Evolutionary conservation across 2,329 filamentous ascomycete genomes (phyloP).

Genomic region (Cercospora nicotianae): DNA sequence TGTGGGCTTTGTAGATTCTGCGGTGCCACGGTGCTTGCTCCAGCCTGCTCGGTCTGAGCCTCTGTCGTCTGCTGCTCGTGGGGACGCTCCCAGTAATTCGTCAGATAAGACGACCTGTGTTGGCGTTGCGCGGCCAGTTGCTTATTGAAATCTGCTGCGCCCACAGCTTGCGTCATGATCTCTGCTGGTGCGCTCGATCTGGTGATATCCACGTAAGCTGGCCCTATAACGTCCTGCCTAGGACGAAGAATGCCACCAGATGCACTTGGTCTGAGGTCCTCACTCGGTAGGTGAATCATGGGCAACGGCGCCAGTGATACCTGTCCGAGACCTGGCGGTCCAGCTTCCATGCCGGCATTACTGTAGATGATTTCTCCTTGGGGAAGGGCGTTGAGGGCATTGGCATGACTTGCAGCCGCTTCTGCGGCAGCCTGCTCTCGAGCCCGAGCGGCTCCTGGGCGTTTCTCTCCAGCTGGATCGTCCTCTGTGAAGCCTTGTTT

Average conservation of each 20-base stretch:
- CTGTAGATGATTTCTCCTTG: constrained; percentile 89
- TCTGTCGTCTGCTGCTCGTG: constrained; percentile 68
- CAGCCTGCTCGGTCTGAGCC: constrained; percentile 41
- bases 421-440: constrained; percentile 77
- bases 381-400: constrained; percentile 60
- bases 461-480: constrained; percentile 91
- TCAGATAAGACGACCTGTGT: constrained; percentile 75
- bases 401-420: constrained; percentile 58
- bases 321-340: constrained; percentile 58
- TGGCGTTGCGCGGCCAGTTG: constrained; percentile 75
- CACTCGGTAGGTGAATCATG: constrained; percentile 79
- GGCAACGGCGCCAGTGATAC: constrained; percentile 72
- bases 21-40: constrained; percentile 45
- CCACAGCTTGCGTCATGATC: constrained; percentile 79
- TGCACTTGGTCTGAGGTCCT: constrained; percentile 72
- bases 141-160: constrained; percentile 89
- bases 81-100: constrained; percentile 77
- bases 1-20: constrained; percentile 52
- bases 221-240: constrained; percentile 84
- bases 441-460: constrained; percentile 86
- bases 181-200: constrained; percentile 74
- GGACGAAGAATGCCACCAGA: constrained; percentile 85
- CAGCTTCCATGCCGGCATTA: constrained; percentile 49
- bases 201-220: constrained; percentile 83
- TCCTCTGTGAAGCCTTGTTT: constrained; percentile 99